Evolutionary conservation across 2,329 filamentous ascomycete genomes (phyloP).

Genomic region (Fusarium continuum): DNA sequence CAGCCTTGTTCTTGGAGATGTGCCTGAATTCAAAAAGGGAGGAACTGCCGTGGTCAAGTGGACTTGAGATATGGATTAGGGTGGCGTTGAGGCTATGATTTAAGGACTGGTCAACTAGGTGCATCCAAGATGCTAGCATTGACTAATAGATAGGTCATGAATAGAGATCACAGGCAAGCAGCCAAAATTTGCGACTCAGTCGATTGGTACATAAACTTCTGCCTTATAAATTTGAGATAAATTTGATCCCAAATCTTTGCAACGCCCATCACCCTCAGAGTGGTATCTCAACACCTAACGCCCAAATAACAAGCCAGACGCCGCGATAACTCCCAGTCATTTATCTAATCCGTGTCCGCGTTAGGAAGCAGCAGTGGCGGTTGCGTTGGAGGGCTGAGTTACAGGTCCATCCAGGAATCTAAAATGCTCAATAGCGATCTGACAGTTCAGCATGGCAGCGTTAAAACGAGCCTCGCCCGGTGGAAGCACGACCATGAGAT

Average conservation of each 20-base stretch:
- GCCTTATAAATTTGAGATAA: neutral
- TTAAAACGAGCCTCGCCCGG: slow-evolving; percentile 94
- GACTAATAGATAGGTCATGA: slow-evolving; percentile 21
- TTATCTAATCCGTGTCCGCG: neutral
- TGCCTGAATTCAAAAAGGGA: slow-evolving; percentile 72
- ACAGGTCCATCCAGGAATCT: slow-evolving; percentile 67
- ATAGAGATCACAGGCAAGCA: slow-evolving; percentile 13
- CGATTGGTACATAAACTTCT: neutral
- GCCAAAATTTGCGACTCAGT: neutral
- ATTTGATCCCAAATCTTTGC: slow-evolving; percentile 8
- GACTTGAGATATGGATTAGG: slow-evolving; percentile 41
- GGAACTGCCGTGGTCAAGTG: slow-evolving; percentile 73
- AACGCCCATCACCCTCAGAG: slow-evolving; percentile 29
- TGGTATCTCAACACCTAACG: slow-evolving; percentile 45
- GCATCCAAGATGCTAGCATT: slow-evolving; percentile 4
- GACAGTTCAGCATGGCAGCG: slow-evolving; percentile 87
- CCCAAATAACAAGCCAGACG: slow-evolving; percentile 25
- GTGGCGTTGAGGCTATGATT: slow-evolving; percentile 35
- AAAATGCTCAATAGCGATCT: slow-evolving; percentile 86
- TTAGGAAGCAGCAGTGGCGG: slow-evolving; percentile 15
- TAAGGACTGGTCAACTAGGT: neutral
- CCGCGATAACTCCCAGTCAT: slow-evolving; percentile 2
- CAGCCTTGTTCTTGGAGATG: slow-evolving; percentile 64
- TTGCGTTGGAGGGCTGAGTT: slow-evolving; percentile 22
- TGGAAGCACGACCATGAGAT: slow-evolving; percentile 90